Conservation (phyloP, 768 basidiomycete genomes). For the Tubosaeta sp. region DNA sequence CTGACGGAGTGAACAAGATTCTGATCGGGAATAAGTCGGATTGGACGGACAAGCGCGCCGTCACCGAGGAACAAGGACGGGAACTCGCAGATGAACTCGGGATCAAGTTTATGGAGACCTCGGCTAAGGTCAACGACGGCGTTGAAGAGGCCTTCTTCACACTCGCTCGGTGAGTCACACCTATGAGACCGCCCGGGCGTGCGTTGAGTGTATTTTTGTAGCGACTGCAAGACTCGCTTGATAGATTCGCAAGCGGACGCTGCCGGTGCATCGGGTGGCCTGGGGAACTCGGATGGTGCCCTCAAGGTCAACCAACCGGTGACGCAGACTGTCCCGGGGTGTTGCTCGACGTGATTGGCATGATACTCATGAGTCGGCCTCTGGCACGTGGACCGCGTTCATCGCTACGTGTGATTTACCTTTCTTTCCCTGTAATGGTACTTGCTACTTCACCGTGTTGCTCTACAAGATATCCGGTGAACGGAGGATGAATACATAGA, state of each 20-base stretch:
- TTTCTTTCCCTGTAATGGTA: neutral
- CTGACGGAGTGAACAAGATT: constrained; percentile 98
- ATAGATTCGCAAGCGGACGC: constrained; percentile 88
- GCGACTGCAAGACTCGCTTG: constrained; percentile 95
- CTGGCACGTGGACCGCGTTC: constrained; percentile 3
- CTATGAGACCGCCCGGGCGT: neutral
- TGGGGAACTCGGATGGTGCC: constrained; percentile 47
- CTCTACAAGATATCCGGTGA: neutral
- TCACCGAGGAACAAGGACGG: constrained; percentile 88
- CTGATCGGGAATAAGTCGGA: constrained; percentile 99
- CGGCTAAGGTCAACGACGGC: constrained; percentile 94
- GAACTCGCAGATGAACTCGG: constrained; percentile 91
- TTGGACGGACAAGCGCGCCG: constrained; percentile 93
- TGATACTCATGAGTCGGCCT: constrained; percentile 1
- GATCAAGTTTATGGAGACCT: constrained; percentile 97
- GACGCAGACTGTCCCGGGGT: constrained; percentile 41
- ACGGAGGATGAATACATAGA: neutral
- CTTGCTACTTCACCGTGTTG: neutral
- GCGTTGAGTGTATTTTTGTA: constrained; percentile 26
- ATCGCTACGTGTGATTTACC: constrained; percentile 5
- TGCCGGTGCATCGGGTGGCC: constrained; percentile 34
- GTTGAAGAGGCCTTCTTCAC: constrained; percentile 99
- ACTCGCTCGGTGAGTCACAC: constrained; percentile 72
- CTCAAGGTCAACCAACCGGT: constrained; percentile 64
- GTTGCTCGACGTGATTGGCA: constrained; percentile 47